Evolutionary conservation across 768 basidiomycete genomes (phyloP).

Genomic region (Boletus coccyginus): DNA sequence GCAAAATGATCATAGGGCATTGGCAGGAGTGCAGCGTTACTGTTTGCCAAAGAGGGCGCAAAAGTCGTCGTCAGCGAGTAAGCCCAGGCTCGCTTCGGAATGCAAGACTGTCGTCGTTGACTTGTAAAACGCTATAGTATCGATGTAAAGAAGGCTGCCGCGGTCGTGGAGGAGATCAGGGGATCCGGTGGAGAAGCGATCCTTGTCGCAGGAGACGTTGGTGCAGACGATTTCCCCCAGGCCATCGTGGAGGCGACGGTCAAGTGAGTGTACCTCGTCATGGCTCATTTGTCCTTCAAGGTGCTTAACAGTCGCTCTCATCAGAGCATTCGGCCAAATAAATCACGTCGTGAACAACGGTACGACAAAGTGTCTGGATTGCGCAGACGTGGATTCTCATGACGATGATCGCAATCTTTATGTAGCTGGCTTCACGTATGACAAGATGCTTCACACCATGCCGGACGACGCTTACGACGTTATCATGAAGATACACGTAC

Average conservation of each 20-base stretch:
- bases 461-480: conserved; percentile 80
- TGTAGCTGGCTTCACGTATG: conserved; percentile 71
- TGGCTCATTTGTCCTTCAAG: background rate
- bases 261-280: conserved; percentile 50
- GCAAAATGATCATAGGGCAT: conserved; percentile 66
- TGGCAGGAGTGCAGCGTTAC: conserved; percentile 67
- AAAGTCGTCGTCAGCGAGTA: conserved; percentile 86
- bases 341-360: conserved; percentile 88
- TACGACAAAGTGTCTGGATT: conserved; percentile 19
- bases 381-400: background rate
- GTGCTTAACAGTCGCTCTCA: background rate
- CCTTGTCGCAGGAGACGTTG: conserved; percentile 75
- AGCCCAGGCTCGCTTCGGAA: conserved; percentile 14
- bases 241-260: conserved; percentile 74
- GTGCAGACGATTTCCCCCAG: conserved; percentile 80
- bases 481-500: conserved; percentile 81
- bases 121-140: conserved; percentile 44
- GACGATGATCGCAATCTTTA: background rate
- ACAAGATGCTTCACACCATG: conserved; percentile 87
- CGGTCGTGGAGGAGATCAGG: conserved; percentile 72
- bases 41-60: conserved; percentile 83
- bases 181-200: conserved; percentile 70
- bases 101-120: background rate
- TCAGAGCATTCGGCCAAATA: conserved; percentile 76
- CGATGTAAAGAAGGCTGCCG: conserved; percentile 63